These are phyloP conservation scores for Myxozyma melibiosi DNA, from an alignment of 805 yeast species.

Conservation along the genomic window DNA sequence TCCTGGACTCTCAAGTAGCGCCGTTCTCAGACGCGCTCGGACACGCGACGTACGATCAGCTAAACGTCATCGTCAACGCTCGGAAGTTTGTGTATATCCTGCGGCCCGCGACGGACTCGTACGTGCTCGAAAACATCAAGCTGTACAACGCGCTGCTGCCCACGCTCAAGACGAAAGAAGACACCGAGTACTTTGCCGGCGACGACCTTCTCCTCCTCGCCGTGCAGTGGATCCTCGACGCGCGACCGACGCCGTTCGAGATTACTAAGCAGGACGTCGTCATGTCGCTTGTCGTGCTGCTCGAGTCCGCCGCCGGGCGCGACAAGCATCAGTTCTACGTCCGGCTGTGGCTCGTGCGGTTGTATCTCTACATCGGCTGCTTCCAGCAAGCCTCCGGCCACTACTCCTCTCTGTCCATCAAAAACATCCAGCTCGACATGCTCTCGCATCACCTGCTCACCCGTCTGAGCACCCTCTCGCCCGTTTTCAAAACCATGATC, in stretches of 20 bases:
- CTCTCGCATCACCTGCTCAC: conserved; percentile 53
- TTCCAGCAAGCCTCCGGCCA: conserved; percentile 53
- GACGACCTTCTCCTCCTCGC: conserved; percentile 66
- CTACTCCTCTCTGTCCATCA: conserved; percentile 61
- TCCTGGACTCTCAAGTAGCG: conserved; percentile 14
- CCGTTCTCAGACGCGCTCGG: background rate
- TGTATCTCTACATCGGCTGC: conserved; percentile 63
- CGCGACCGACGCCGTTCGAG: conserved; percentile 32
- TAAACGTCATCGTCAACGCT: conserved; percentile 45
- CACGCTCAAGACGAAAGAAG: conserved; percentile 47
- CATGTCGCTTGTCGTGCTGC: conserved; percentile 51
- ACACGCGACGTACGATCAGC: conserved; percentile 3
- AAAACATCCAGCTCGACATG: conserved; percentile 76
- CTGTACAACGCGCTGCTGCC: conserved; percentile 48
- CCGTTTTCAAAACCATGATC: conserved; percentile 46
- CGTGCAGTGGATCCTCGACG: conserved; percentile 43
- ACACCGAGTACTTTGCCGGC: conserved; percentile 71
- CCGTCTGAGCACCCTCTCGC: conserved; percentile 52
- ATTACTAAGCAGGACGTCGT: conserved; percentile 33
- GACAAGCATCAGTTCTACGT: conserved; percentile 77
- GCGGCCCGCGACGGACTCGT: conserved; percentile 32
- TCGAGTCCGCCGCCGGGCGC: conserved; percentile 56
- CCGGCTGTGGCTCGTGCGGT: conserved; percentile 66
- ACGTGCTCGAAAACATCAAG: conserved; percentile 42
- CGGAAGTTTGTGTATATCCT: conserved; percentile 53